Evolutionary conservation across 495 filamentous ascomycete genomes (phyloP).

Genomic region (Daldinia bambusicola): DNA sequence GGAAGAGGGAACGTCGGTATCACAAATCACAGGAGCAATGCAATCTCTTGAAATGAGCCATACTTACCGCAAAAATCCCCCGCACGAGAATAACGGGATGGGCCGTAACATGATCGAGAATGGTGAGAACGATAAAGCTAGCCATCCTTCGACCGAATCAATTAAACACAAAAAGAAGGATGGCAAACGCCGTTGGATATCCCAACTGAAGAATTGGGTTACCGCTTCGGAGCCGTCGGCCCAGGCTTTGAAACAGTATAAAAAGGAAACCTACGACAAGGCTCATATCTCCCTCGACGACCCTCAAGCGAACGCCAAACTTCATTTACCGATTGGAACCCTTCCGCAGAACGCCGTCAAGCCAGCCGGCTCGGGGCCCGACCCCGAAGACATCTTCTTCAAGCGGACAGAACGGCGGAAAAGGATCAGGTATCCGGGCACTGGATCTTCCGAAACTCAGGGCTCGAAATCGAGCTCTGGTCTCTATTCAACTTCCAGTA

Average conservation of each 20-base stretch:
- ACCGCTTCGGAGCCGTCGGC: constrained; percentile 54
- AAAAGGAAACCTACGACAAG: constrained; percentile 50
- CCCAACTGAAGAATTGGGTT: constrained; percentile 56
- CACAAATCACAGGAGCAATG: constrained; percentile 17
- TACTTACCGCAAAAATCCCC: constrained; percentile 1
- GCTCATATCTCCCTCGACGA: constrained; percentile 49
- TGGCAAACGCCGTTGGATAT: constrained; percentile 45
- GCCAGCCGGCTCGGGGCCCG: constrained; percentile 42
- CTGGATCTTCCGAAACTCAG: constrained; percentile 3
- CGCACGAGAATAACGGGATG: neutral
- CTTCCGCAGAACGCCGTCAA: constrained; percentile 52
- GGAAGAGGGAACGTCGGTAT: constrained; percentile 9
- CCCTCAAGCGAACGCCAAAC: constrained; percentile 44
- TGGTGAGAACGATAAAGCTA: neutral
- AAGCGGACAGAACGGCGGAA: constrained; percentile 42
- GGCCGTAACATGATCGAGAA: neutral
- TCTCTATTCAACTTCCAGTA: constrained; percentile 39
- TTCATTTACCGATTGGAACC: constrained; percentile 51
- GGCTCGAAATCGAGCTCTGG: constrained; percentile 34
- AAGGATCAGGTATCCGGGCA: constrained; percentile 22
- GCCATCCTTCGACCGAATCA: constrained; percentile 8
- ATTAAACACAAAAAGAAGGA: constrained; percentile 30
- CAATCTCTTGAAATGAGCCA: constrained; percentile 14
- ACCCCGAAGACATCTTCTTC: constrained; percentile 50
- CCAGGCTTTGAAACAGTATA: constrained; percentile 53